phyloP scores from a whole-genome alignment of 176 grass and related monocot species.

The Raddia distichophylla region DNA sequence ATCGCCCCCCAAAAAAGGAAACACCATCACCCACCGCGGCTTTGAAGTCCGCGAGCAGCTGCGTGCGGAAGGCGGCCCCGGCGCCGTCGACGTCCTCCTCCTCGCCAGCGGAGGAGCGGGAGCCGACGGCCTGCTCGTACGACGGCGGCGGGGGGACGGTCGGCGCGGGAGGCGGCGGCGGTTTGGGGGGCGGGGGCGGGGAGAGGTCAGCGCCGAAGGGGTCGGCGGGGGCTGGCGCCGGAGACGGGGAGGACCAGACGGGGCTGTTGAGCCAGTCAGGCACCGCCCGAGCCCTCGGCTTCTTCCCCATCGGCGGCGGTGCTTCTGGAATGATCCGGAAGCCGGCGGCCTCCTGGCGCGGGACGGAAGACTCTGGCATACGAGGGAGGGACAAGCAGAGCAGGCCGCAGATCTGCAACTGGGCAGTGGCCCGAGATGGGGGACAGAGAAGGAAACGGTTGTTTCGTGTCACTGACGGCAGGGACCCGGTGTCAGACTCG shows the following conservation, averaged over 20 bases:
- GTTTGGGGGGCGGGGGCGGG: constrained; percentile 21
- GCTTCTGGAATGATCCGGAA: not conserved
- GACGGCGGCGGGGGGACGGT: constrained; percentile 10
- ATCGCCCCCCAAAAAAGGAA: not conserved
- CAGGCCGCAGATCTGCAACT: too few relatives aligned
- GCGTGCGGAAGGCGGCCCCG: constrained; percentile 43
- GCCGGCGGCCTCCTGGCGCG: not conserved
- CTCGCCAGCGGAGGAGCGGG: constrained; percentile 11
- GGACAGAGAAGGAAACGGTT: too few relatives aligned
- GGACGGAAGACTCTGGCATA: too few relatives aligned
- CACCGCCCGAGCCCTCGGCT: constrained; percentile 39
- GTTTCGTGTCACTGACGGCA: too few relatives aligned
- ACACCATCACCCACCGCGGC: constrained; percentile 29
- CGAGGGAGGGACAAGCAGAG: too few relatives aligned
- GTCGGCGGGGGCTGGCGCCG: constrained; percentile 33
- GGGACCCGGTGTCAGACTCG: too few relatives aligned
- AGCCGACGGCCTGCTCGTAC: constrained; percentile 54
- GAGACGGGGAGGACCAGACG: constrained; percentile 64
- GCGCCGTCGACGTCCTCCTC: not conserved
- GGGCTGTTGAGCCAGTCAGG: constrained; percentile 97
- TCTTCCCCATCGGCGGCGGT: constrained; percentile 43
- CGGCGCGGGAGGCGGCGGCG: constrained; percentile 1
- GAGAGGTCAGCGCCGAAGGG: constrained; percentile 49
- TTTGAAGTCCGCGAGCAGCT: constrained; percentile 53
- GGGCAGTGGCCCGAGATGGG: too few relatives aligned